A percentile compares a stretch with the other conserved stretches of the same genome.
phyloP scores from a whole-genome alignment of 441 rosid species.

The Gossypium davidsonii region DNA sequence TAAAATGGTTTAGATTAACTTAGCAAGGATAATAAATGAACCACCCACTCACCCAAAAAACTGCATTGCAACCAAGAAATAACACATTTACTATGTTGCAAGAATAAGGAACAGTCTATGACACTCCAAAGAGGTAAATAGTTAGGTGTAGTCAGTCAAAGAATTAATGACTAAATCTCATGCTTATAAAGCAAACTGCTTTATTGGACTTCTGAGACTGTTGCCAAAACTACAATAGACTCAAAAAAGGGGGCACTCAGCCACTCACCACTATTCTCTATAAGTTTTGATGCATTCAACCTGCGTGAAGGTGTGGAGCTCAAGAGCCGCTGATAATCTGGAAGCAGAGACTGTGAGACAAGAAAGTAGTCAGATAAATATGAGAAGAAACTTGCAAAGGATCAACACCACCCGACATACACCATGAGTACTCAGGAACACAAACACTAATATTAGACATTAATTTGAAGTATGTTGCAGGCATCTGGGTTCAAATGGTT shows the following conservation, averaged over 20 bases:
- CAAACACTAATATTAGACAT: background rate
- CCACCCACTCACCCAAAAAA: background rate
- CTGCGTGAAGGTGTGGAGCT: constrained; percentile 98
- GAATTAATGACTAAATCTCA: background rate
- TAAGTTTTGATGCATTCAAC: constrained; percentile 86
- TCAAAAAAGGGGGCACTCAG: constrained; percentile 27
- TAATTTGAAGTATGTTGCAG: background rate
- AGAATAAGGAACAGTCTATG: background rate
- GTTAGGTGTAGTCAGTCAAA: background rate
- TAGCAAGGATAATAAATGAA: background rate
- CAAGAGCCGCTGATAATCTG: constrained; percentile 98
- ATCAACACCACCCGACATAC: constrained; percentile 13
- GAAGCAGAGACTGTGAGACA: constrained; percentile 91
- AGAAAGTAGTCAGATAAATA: constrained; percentile 35
- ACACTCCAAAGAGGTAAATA: background rate
- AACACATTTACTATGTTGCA: background rate
- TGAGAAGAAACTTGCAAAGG: constrained; percentile 28
- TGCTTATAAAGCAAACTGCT: background rate
- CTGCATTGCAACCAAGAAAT: background rate
- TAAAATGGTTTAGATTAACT: background rate
- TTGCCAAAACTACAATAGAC: background rate
- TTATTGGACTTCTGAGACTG: background rate
- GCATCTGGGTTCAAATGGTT: background rate
- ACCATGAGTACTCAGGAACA: background rate
- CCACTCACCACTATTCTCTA: constrained; percentile 89